Conservation (phyloP, 495 filamentous ascomycete species). For the Paragyromitra xinjiangensis region DNA sequence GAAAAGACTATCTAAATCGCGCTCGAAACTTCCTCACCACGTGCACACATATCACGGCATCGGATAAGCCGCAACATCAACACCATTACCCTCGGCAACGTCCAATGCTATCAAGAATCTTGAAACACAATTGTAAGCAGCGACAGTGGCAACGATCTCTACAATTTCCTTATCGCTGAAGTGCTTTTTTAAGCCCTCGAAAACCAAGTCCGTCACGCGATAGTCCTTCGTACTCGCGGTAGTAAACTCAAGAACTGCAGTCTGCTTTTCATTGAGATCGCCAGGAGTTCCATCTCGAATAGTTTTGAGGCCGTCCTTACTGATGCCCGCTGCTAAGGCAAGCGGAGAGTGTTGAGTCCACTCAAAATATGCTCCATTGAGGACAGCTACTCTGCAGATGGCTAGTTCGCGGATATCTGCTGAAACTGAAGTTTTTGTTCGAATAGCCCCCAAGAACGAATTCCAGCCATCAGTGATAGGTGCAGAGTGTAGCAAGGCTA, state of each 20-base stretch:
- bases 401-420: conserved; percentile 73
- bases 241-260: conserved; percentile 72
- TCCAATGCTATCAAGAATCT: conserved; percentile 84
- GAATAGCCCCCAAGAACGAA: conserved; percentile 76
- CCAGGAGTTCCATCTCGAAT: conserved; percentile 57
- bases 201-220: conserved; percentile 70
- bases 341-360: conserved; percentile 80
- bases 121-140: conserved; percentile 88
- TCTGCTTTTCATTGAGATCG: conserved; percentile 66
- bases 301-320: conserved; percentile 62
- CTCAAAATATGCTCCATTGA: conserved; percentile 79
- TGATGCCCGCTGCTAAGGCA: conserved; percentile 62
- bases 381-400: conserved; percentile 76
- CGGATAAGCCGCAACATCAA: conserved; percentile 39
- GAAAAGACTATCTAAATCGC: background rate
- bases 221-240: conserved; percentile 79
- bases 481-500: conserved; percentile 76
- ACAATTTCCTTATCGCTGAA: conserved; percentile 76
- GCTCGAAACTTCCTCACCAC: background rate
- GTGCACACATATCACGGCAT: background rate
- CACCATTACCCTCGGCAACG: conserved; percentile 66
- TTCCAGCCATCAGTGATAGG: conserved; percentile 82
- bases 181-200: conserved; percentile 65
- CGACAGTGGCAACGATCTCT: conserved; percentile 79
- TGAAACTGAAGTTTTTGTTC: conserved; percentile 69